phyloP scores from a whole-genome alignment of 1,139 yeast genomes.

The Saccharomyces hybrid region DNA sequence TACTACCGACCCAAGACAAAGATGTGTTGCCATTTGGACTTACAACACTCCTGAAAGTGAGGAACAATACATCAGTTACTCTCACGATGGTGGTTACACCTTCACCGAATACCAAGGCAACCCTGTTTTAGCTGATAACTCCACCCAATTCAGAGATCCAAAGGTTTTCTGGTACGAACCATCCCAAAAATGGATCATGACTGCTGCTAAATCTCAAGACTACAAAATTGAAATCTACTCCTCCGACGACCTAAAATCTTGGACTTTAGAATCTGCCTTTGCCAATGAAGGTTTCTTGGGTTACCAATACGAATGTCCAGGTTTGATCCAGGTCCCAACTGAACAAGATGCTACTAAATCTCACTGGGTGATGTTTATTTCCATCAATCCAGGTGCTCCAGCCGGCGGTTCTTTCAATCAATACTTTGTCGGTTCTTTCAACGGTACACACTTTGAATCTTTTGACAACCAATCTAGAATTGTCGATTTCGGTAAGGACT shows the following conservation, averaged over 20 bases:
- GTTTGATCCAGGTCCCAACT: slow-evolving; percentile 19
- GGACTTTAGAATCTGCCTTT: slow-evolving; percentile 32
- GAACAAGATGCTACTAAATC: neutral
- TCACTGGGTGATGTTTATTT: slow-evolving; percentile 33
- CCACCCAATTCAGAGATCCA: slow-evolving; percentile 36
- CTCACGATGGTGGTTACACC: slow-evolving; percentile 35
- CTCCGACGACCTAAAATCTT: slow-evolving; percentile 29
- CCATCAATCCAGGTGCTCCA: slow-evolving; percentile 37
- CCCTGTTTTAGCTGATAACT: slow-evolving; percentile 32
- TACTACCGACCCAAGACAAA: slow-evolving; percentile 25
- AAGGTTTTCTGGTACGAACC: slow-evolving; percentile 36
- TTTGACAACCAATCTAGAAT: slow-evolving; percentile 27
- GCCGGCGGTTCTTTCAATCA: slow-evolving; percentile 35
- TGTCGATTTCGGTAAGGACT: slow-evolving; percentile 35
- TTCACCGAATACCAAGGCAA: slow-evolving; percentile 30
- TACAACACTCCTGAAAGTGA: slow-evolving; percentile 22
- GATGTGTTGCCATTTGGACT: slow-evolving; percentile 36
- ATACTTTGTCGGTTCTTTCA: slow-evolving; percentile 37
- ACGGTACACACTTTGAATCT: slow-evolving; percentile 33
- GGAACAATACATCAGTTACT: slow-evolving; percentile 33
- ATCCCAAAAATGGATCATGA: slow-evolving; percentile 34
- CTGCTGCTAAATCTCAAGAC: slow-evolving; percentile 32
- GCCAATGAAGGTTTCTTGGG: slow-evolving; percentile 32
- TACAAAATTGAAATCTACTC: slow-evolving; percentile 32
- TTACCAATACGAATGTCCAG: slow-evolving; percentile 37